Conservation (phyloP, 176 grass and related monocot genomes). For the Aegilops bicornis region DNA sequence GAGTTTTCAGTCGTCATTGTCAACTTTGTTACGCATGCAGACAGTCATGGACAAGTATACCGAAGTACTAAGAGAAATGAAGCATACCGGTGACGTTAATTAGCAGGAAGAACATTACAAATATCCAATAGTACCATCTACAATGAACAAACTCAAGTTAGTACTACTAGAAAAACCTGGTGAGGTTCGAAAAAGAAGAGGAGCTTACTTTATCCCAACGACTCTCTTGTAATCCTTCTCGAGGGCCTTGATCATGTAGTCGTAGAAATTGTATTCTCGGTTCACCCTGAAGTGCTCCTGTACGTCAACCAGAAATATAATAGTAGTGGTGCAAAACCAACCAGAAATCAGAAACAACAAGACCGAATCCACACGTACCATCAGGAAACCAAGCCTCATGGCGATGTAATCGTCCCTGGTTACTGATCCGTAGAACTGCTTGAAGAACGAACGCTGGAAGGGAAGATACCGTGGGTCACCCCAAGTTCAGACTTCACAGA, state of each 20-base stretch:
- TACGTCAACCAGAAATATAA: not conserved
- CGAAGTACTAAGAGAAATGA: not conserved
- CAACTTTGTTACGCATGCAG: too few species aligned
- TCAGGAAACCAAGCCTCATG: slow-evolving; percentile 81
- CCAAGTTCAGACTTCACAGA: slow-evolving; percentile 1
- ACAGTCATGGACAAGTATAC: too few species aligned
- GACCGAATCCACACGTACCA: slow-evolving; percentile 23
- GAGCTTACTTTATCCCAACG: slow-evolving; percentile 79
- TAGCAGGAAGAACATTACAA: slow-evolving; percentile 86
- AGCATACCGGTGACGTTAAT: slow-evolving; percentile 59
- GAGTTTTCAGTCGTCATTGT: too few species aligned
- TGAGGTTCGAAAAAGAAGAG: not conserved
- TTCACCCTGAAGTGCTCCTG: slow-evolving; percentile 63
- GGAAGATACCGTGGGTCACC: not conserved
- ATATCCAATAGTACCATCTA: slow-evolving; percentile 85
- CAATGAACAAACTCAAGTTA: slow-evolving; percentile 16
- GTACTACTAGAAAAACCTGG: not conserved
- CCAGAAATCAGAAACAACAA: not conserved
- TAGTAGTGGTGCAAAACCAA: not conserved
- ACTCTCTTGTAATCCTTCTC: slow-evolving; percentile 86
- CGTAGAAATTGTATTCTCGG: slow-evolving; percentile 70
- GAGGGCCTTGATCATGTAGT: slow-evolving; percentile 83
- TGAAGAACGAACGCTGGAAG: slow-evolving; percentile 79
- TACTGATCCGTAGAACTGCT: slow-evolving; percentile 83
- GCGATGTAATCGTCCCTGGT: slow-evolving; percentile 63